Percentiles rank a stretch among this genome's conserved stretches.
These are phyloP conservation scores for Fusarium temperatum DNA, from an alignment of 2,329 filamentous ascomycete genomes.

Conservation along the genomic window DNA sequence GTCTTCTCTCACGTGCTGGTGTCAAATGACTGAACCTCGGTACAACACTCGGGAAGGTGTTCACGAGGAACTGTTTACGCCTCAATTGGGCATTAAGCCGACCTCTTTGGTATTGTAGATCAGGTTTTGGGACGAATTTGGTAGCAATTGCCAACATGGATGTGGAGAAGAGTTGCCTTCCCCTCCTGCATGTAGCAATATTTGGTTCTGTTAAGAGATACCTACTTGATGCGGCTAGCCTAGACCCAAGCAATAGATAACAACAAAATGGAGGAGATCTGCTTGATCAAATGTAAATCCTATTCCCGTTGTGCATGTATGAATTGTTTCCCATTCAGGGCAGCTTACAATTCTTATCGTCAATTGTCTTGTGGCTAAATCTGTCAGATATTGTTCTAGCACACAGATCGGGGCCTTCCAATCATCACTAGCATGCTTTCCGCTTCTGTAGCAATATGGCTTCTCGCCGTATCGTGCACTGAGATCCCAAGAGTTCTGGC, in stretches of 20 bases:
- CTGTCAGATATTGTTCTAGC: background rate
- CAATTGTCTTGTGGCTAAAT: background rate
- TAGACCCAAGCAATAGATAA: too few species aligned
- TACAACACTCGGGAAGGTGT: background rate
- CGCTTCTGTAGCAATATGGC: background rate
- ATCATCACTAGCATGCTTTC: rapidly evolving
- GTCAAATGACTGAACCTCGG: background rate
- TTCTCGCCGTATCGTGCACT: rapidly evolving
- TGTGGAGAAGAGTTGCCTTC: background rate
- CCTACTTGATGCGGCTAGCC: background rate
- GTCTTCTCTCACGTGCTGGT: background rate
- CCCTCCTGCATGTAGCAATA: background rate
- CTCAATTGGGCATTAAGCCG: background rate
- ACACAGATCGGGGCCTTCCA: rapidly evolving
- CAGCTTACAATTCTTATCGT: rapidly evolving
- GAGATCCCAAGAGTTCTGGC: background rate
- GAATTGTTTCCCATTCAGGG: rapidly evolving
- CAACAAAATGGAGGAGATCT: rapidly evolving
- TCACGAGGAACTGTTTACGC: background rate
- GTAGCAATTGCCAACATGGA: background rate
- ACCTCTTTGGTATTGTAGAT: rapidly evolving
- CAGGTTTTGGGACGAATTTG: background rate
- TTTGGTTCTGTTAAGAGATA: background rate
- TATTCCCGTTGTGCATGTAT: rapidly evolving
- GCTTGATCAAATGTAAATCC: rapidly evolving